These are phyloP conservation scores for Hypomontagnella submonticulosa DNA, from an alignment of 495 filamentous ascomycete species.

Conservation along the genomic window DNA sequence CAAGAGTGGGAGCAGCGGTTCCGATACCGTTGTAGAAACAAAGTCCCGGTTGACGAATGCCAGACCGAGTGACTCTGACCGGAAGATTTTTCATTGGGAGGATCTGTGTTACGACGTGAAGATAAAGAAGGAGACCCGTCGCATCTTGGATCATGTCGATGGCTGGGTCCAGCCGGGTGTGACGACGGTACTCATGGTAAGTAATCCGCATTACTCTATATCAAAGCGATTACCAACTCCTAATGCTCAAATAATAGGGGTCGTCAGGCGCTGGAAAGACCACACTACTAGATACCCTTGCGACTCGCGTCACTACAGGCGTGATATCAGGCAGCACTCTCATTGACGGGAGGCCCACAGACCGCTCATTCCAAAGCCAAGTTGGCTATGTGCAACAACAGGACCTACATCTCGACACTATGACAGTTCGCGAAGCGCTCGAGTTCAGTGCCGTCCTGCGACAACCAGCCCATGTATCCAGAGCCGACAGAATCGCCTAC, in stretches of 20 bases:
- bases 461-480: slow-evolving; percentile 76
- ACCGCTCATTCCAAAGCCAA: slow-evolving; percentile 88
- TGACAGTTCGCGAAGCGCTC: slow-evolving; percentile 87
- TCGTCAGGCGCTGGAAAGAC: slow-evolving; percentile 80
- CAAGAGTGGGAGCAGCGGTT: too few species aligned
- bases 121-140: slow-evolving; percentile 78
- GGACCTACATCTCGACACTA: slow-evolving; percentile 87
- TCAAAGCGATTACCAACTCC: too few species aligned
- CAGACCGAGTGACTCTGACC: too few species aligned
- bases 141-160: slow-evolving; percentile 83
- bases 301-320: slow-evolving; percentile 84
- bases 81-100: slow-evolving; percentile 79
- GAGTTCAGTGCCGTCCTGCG: slow-evolving; percentile 85
- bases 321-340: slow-evolving; percentile 89
- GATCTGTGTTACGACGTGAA: slow-evolving; percentile 90
- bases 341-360: slow-evolving; percentile 78
- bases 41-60: too few species aligned
- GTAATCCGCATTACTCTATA: too few species aligned
- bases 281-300: slow-evolving; percentile 76
- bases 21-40: too few species aligned
- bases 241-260: slow-evolving; percentile 53
- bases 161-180: slow-evolving; percentile 94
- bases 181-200: slow-evolving; percentile 77
- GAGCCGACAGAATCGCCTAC: slow-evolving; percentile 83
- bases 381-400: slow-evolving; percentile 97